Conservation (phyloP, 1,284 basidiomycete genomes). For the Sporisorium sorghi region DNA sequence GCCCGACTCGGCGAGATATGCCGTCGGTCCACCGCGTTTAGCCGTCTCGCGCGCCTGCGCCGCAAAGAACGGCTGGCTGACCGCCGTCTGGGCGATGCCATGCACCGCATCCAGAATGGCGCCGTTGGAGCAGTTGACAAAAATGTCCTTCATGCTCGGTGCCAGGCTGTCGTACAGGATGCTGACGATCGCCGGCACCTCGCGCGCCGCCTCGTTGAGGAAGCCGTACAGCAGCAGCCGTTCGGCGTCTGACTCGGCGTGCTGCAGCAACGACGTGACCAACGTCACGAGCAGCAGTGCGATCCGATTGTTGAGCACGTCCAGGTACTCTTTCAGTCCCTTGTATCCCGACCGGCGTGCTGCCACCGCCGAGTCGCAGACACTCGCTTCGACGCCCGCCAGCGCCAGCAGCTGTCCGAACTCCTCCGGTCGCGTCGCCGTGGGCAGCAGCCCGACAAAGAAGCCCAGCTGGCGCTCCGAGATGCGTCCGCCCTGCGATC, state of each 20-base stretch:
- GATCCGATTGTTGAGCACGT: constrained; percentile 58
- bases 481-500: constrained; percentile 49
- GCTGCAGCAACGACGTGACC: constrained; percentile 56
- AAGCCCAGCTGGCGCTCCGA: constrained; percentile 58
- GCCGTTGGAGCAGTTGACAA: constrained; percentile 59
- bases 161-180: constrained; percentile 64
- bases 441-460: constrained; percentile 62
- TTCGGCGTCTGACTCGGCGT: constrained; percentile 61
- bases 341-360: constrained; percentile 43
- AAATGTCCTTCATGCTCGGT: constrained; percentile 59
- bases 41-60: constrained; percentile 64
- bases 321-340: constrained; percentile 53
- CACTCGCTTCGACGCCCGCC: constrained; percentile 46
- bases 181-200: constrained; percentile 63
- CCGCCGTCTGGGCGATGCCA: constrained; percentile 58
- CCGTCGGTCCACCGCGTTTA: constrained; percentile 58
- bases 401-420: constrained; percentile 57
- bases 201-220: constrained; percentile 58
- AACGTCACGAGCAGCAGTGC: constrained; percentile 61
- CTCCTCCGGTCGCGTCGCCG: constrained; percentile 55
- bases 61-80: constrained; percentile 64
- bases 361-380: constrained; percentile 45
- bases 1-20: constrained; percentile 61
- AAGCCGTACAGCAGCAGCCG: constrained; percentile 58
- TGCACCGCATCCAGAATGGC: constrained; percentile 64